Conservation (phyloP, 257 asterid species). For the Mentha longifolia region DNA sequence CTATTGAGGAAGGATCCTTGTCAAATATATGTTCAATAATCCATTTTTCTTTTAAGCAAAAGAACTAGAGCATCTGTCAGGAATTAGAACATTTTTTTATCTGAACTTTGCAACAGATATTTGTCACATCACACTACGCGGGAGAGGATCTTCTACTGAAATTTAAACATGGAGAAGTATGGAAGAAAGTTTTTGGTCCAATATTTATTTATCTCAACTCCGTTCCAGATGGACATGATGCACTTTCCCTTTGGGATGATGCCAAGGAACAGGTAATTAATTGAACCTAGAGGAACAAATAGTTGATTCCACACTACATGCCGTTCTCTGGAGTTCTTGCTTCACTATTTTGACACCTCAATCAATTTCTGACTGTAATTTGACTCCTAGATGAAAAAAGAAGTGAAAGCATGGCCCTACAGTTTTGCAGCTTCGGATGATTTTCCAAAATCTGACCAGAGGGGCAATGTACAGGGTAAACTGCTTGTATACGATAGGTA, state of each 20-base stretch:
- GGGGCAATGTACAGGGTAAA: conserved; percentile 64
- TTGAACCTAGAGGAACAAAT: conserved; percentile 19
- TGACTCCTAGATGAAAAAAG: conserved; percentile 50
- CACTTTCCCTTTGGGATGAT: conserved; percentile 61
- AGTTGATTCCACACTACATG: not conserved
- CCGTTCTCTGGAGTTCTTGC: not conserved
- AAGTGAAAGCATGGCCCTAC: conserved; percentile 76
- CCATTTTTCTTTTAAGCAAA: not conserved
- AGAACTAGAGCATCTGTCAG: not conserved
- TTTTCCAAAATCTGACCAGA: conserved; percentile 54
- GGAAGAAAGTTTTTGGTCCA: conserved; percentile 86
- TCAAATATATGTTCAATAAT: not conserved
- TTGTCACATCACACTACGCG: conserved; percentile 67
- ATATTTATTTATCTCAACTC: conserved; percentile 67
- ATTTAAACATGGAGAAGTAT: conserved; percentile 57
- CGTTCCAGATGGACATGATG: conserved; percentile 41
- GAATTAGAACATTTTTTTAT: conserved; percentile 15
- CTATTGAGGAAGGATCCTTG: not conserved
- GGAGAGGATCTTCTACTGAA: conserved; percentile 63
- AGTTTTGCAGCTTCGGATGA: conserved; percentile 62
- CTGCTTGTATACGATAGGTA: conserved; percentile 63
- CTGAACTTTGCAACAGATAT: conserved; percentile 47
- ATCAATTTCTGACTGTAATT: not conserved
- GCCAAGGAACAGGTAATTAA: conserved; percentile 62
- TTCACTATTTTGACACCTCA: conserved; percentile 17